A percentile compares a stretch with the other conserved stretches of the same genome.
These are phyloP conservation scores for Friedmanniomyces endolithicus DNA, from an alignment of 495 filamentous ascomycete species.

Conservation along the genomic window DNA sequence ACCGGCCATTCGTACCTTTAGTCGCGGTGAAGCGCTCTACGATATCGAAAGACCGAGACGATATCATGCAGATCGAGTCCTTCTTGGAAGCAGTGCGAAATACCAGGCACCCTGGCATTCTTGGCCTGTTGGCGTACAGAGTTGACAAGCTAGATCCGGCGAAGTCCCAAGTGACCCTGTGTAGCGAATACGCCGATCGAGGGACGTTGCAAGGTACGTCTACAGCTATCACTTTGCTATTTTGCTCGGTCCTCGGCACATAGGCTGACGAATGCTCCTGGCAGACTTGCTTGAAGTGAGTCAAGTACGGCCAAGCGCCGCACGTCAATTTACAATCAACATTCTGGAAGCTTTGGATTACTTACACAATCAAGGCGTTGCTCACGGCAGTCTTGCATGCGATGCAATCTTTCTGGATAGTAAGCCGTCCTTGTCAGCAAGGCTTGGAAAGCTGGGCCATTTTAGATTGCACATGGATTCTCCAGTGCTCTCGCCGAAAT, in stretches of 20 bases:
- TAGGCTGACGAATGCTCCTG: background rate
- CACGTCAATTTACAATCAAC: constrained; percentile 75
- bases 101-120: constrained; percentile 62
- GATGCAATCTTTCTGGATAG: constrained; percentile 45
- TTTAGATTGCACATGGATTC: constrained; percentile 45
- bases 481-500: background rate
- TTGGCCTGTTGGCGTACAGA: constrained; percentile 69
- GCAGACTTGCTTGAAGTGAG: constrained; percentile 63
- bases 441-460: constrained; percentile 58
- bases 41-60: constrained; percentile 13
- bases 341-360: constrained; percentile 83
- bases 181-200: constrained; percentile 68
- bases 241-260: too few species aligned
- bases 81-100: constrained; percentile 60
- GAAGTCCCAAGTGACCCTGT: constrained; percentile 65
- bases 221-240: background rate
- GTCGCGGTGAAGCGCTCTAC: constrained; percentile 11
- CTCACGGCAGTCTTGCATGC: constrained; percentile 63
- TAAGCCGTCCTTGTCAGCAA: constrained; percentile 1
- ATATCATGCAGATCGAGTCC: constrained; percentile 51
- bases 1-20: background rate
- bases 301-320: constrained; percentile 54
- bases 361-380: constrained; percentile 66
- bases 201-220: constrained; percentile 49
- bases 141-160: constrained; percentile 38